Evolutionary conservation across 2,329 filamentous ascomycete species (phyloP).

Genomic region (Venturia pyrina): DNA sequence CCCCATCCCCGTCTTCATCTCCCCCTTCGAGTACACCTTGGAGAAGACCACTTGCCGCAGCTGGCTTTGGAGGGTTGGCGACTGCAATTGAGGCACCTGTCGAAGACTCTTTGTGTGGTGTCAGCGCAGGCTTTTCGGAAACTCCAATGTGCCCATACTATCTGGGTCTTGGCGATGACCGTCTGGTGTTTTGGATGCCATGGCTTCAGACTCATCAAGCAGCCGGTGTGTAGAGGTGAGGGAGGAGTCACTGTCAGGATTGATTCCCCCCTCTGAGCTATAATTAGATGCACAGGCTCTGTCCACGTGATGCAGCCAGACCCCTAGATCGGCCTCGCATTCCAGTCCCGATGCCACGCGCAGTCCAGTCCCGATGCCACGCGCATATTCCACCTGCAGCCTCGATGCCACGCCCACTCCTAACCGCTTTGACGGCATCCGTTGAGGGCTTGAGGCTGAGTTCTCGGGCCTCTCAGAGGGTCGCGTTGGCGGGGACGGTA

Average conservation of each 20-base stretch:
- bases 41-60: slow-evolving; percentile 25
- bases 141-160: slow-evolving; percentile 18
- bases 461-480: too few species aligned
- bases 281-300: neutral
- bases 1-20: slow-evolving; percentile 22
- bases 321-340: too few species aligned
- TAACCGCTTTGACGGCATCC: too few species aligned
- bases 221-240: neutral
- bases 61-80: slow-evolving; percentile 25
- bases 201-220: slow-evolving; percentile 11
- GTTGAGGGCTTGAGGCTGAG: too few species aligned
- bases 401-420: too few species aligned
- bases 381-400: too few species aligned
- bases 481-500: too few species aligned
- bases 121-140: slow-evolving; percentile 15
- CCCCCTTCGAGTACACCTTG: slow-evolving; percentile 23
- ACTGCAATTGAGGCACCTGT: slow-evolving; percentile 18
- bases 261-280: neutral
- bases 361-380: too few species aligned
- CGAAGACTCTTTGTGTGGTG: slow-evolving; percentile 19
- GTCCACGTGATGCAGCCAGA: neutral
- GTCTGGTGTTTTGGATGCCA: slow-evolving; percentile 31
- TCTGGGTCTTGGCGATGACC: slow-evolving; percentile 24
- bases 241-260: neutral
- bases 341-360: too few species aligned